Percentiles rank a stretch among this genome's conserved stretches.
These are phyloP conservation scores for Saccharomycopsis lassenensis DNA, from an alignment of 805 yeast genomes.

Conservation along the genomic window DNA sequence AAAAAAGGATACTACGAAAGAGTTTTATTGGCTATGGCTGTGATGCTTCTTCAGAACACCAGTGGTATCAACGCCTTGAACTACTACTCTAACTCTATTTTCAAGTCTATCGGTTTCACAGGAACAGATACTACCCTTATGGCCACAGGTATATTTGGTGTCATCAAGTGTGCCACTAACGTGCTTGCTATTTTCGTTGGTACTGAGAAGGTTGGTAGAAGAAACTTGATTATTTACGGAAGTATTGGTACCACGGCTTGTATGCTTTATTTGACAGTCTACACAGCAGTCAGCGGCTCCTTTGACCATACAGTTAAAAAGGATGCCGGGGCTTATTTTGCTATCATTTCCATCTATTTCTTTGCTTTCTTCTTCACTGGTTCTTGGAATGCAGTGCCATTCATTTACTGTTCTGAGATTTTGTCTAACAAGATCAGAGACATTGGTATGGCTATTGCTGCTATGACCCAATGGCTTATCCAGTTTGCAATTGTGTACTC, in stretches of 20 bases:
- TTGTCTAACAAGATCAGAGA: slow-evolving; percentile 34
- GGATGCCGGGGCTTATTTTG: slow-evolving; percentile 31
- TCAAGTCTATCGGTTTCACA: slow-evolving; percentile 34
- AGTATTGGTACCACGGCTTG: slow-evolving; percentile 32
- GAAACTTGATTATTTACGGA: slow-evolving; percentile 30
- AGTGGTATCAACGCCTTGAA: slow-evolving; percentile 32
- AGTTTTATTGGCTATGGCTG: slow-evolving; percentile 9
- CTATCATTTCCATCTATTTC: slow-evolving; percentile 34
- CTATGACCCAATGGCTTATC: slow-evolving; percentile 40
- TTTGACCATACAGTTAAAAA: slow-evolving; percentile 22
- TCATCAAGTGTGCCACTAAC: slow-evolving; percentile 35
- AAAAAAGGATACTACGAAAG: slow-evolving; percentile 4
- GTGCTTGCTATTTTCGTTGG: slow-evolving; percentile 34
- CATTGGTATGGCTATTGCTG: slow-evolving; percentile 33
- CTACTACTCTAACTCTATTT: slow-evolving; percentile 30
- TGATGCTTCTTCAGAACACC: slow-evolving; percentile 25
- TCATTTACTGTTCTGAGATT: slow-evolving; percentile 37
- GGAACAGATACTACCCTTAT: slow-evolving; percentile 35
- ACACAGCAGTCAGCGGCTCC: slow-evolving; percentile 31
- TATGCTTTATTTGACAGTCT: slow-evolving; percentile 40
- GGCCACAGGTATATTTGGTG: slow-evolving; percentile 44
- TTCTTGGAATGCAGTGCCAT: slow-evolving; percentile 38
- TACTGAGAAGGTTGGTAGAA: slow-evolving; percentile 38
- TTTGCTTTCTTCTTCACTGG: slow-evolving; percentile 36
- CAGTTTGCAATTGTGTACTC: slow-evolving; percentile 38